Base-by-base conservation (phyloP, 371 early-diverging fungal species). In the Syncephalastrum monosporum region DNA sequence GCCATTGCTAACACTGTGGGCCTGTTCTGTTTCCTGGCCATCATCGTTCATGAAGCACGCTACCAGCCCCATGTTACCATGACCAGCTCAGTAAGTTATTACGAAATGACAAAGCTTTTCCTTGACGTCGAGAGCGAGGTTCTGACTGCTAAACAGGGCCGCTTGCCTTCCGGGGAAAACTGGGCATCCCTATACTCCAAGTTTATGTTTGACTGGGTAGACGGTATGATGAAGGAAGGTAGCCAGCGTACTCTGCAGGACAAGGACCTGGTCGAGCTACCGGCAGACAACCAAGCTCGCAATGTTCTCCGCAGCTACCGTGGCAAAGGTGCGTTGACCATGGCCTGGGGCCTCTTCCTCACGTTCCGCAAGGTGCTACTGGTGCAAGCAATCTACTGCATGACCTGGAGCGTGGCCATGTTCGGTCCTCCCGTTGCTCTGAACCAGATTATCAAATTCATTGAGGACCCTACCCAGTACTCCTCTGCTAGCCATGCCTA, bases 401-500 rank as follows among this genome's bases (percentile, higher is more conserved):
- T 82, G 48, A 70, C 72, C 13, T 81, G 80, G 80, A 69, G 73
- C 38, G 51, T 80, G 7, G 50, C 75, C 46, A 67, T 82, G 63
- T 81, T 81, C 62, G 81, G 75, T 43, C 81, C 84, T 27, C 84
- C 84, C 5, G 70, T 64, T 43, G 82, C 74, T 45, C 69, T 82
- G 47, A 84, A 82, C 71, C 72, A 68, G 61, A 80, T 84, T 46
- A 67, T 86, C 65, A 66, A 67, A 24, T 82, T 70, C 55, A 75
- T 84, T 50, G 83, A 86, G 62, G 41, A 62, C 16, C 69, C 74
- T 10, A 33, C 38, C 12, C 38, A 33, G 10, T 33, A 33, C 10
- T 6, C 38, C 2, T 33, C 38, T 6, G 61, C 60, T 0, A 52
- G 64, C n/a, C 65, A 69, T 13, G 82, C 85, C 2, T 90, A 78